These are phyloP conservation scores for Ophiostoma piceae DNA, from an alignment of 2,329 filamentous ascomycete species.

Conservation along the genomic window DNA sequence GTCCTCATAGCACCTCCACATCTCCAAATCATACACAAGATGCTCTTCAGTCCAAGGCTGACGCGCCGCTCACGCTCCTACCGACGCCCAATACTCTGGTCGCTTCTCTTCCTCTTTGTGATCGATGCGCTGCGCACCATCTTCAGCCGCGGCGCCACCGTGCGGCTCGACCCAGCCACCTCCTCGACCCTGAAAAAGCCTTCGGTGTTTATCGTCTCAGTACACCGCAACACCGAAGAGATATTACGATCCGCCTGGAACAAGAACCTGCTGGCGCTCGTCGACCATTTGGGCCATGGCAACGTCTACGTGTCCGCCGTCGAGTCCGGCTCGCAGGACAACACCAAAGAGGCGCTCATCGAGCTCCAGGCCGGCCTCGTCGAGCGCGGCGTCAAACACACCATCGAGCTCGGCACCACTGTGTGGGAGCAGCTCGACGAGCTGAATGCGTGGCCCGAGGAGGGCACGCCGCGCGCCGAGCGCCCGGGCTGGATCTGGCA, in stretches of 20 bases:
- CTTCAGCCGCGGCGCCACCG: conserved; percentile 23
- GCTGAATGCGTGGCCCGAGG: conserved; percentile 38
- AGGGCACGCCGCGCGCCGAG: conserved; percentile 32
- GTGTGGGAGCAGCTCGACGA: conserved; percentile 53
- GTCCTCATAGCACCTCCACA: not conserved
- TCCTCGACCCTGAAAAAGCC: conserved; percentile 31
- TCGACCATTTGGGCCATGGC: conserved; percentile 51
- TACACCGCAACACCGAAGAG: conserved; percentile 61
- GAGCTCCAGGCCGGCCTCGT: conserved; percentile 52
- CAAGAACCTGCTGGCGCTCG: conserved; percentile 51
- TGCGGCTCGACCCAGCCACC: conserved; percentile 9
- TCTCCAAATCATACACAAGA: conserved; percentile 22
- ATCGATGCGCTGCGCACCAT: conserved; percentile 32
- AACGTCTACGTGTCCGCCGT: conserved; percentile 63
- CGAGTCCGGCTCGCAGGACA: conserved; percentile 64
- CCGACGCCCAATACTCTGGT: conserved; percentile 34
- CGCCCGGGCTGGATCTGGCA: conserved; percentile 58
- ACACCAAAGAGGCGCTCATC: conserved; percentile 57
- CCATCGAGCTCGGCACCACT: conserved; percentile 52
- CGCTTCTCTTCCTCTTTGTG: conserved; percentile 34
- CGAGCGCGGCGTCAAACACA: conserved; percentile 45
- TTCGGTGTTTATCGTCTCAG: conserved; percentile 58
- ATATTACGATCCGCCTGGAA: conserved; percentile 58
- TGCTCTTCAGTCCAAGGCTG: conserved; percentile 36
- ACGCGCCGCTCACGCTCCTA: conserved; percentile 31